phyloP scores from a whole-genome alignment of 768 basidiomycete species.

The Gyrodon lividus region DNA sequence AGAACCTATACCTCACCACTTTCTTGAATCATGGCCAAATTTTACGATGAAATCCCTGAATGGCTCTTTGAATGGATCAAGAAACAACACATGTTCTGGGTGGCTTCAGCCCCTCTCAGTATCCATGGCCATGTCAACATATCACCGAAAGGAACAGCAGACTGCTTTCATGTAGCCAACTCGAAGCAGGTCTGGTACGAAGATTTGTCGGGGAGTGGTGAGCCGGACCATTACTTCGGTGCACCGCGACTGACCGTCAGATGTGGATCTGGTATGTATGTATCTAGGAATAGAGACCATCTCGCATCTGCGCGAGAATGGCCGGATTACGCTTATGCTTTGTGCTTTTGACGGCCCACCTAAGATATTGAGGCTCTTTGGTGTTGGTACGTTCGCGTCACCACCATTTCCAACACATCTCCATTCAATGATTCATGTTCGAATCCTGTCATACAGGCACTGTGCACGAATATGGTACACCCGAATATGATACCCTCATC shows the following conservation, averaged over 20 bases:
- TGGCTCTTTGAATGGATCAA: constrained; percentile 56
- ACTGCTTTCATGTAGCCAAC: constrained; percentile 60
- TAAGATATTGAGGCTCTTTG: constrained; percentile 56
- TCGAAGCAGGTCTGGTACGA: constrained; percentile 67
- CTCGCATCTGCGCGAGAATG: constrained; percentile 62
- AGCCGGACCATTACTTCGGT: constrained; percentile 8
- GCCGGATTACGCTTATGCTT: constrained; percentile 63
- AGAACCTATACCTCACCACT: too few species aligned
- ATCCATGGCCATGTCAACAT: constrained; percentile 61
- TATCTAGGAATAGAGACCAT: constrained; percentile 56
- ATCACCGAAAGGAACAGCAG: constrained; percentile 66
- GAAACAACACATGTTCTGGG: constrained; percentile 70
- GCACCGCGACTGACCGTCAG: not conserved
- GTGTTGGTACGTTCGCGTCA: constrained; percentile 41
- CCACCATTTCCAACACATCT: not conserved
- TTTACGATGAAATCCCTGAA: constrained; percentile 57
- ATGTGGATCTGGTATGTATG: not conserved
- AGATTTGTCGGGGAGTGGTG: constrained; percentile 68
- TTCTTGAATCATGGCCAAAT: constrained; percentile 56
- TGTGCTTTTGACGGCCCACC: constrained; percentile 62
- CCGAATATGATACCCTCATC: constrained; percentile 56
- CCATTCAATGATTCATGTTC: not conserved
- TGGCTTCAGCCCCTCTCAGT: constrained; percentile 63
- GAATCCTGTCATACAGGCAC: constrained; percentile 39
- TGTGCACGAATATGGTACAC: constrained; percentile 61